phyloP scores from a whole-genome alignment of 2,329 filamentous ascomycete genomes.

The Fusarium zealandicum region DNA sequence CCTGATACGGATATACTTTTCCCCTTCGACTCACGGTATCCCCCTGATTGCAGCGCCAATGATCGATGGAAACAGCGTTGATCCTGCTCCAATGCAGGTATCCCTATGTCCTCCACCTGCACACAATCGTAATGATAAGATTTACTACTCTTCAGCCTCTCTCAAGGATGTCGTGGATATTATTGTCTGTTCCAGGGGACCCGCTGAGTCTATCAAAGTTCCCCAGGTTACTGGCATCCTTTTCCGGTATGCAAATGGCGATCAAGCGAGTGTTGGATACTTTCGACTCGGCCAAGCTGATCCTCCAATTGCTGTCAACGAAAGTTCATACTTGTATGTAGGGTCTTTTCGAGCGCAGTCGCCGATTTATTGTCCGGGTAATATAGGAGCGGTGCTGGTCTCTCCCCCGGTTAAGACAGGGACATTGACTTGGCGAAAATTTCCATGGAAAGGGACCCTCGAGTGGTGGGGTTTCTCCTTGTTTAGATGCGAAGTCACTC shows the following conservation, averaged over 20 bases:
- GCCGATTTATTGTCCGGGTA: background rate
- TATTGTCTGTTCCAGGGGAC: background rate
- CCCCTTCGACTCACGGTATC: constrained; percentile 1
- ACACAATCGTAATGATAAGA: background rate
- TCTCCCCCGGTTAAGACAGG: background rate
- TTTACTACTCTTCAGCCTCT: constrained; percentile 2
- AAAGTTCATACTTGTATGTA: background rate
- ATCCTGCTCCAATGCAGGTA: background rate
- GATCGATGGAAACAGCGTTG: fast-evolving
- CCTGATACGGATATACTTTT: background rate
- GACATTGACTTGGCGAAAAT: background rate
- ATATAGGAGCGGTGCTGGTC: background rate
- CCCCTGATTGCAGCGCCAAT: background rate
- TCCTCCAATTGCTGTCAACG: background rate
- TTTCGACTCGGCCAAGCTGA: constrained; percentile 7
- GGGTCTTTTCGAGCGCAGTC: background rate
- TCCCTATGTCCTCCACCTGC: background rate
- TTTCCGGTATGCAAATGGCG: background rate
- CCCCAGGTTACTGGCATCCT: background rate
- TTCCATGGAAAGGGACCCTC: constrained; percentile 8
- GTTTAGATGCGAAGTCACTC: too few relatives aligned
- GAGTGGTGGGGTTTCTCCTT: constrained; percentile 21
- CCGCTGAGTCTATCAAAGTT: background rate
- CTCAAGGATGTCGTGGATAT: background rate
- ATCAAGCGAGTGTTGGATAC: constrained; percentile 7